A percentile compares a stretch with the other conserved stretches of the same genome.
These are phyloP conservation scores for Gossypium mustelinum DNA, from an alignment of 345 rosid species.

Conservation along the genomic window DNA sequence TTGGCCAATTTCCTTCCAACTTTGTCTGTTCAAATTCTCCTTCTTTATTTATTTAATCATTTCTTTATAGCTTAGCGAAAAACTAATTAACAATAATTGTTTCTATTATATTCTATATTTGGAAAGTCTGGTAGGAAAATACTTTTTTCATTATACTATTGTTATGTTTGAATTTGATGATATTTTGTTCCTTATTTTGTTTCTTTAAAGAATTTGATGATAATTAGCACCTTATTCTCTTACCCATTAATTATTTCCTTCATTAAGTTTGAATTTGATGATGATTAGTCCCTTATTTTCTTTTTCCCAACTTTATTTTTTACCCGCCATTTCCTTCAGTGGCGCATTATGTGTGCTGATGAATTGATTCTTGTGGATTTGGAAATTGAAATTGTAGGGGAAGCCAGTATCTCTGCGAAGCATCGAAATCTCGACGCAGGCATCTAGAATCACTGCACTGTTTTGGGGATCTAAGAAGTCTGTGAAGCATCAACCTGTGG, in stretches of 20 bases:
- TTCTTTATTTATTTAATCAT: neutral
- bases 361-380: neutral
- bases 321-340: too few species aligned
- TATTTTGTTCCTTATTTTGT: too few species aligned
- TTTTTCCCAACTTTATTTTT: neutral
- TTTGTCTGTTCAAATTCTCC: slow-evolving; percentile 26
- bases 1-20: slow-evolving; percentile 31
- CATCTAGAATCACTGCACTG: slow-evolving; percentile 43
- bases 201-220: too few species aligned
- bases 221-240: too few species aligned
- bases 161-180: too few species aligned
- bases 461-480: slow-evolving; percentile 76
- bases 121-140: neutral
- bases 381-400: slow-evolving; percentile 36
- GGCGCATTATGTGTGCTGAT: neutral
- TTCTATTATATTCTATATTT: neutral
- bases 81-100: too few species aligned
- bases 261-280: neutral
- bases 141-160: too few species aligned
- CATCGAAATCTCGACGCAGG: slow-evolving; percentile 21
- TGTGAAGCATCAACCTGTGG: slow-evolving; percentile 39
- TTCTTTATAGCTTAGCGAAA: neutral
- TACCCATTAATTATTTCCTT: too few species aligned
- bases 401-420: slow-evolving; percentile 26
- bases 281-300: neutral